Evolutionary conservation across 129 eudicot genomes (phyloP).

Genomic region (Heracleum sosnowskyi): DNA sequence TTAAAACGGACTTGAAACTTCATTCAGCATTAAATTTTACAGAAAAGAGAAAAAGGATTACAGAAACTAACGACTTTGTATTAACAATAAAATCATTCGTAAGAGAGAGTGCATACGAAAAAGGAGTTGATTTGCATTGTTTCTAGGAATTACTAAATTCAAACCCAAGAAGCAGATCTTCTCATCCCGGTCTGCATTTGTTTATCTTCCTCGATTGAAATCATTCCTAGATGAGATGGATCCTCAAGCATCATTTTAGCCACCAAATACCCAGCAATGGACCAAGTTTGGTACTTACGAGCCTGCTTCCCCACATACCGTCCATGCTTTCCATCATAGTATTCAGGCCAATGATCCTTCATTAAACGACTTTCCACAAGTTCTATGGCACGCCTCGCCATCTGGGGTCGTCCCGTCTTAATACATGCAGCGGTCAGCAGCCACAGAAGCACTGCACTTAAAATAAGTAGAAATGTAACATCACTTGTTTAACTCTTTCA

Average conservation of each 20-base stretch:
- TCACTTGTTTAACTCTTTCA: background rate
- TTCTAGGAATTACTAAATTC: background rate
- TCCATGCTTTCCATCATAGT: conserved; percentile 81
- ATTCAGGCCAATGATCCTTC: conserved; percentile 90
- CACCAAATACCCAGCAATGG: conserved; percentile 88
- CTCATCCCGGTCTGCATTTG: conserved; percentile 79
- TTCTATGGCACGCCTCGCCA: conserved; percentile 73
- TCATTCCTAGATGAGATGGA: conserved; percentile 94
- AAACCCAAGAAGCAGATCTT: conserved; percentile 86
- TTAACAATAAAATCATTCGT: background rate
- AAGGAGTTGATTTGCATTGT: background rate
- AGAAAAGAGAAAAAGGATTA: background rate
- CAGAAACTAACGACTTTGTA: conserved; percentile 1
- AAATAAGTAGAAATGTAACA: background rate
- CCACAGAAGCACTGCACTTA: conserved; percentile 69
- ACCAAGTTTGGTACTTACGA: conserved; percentile 92
- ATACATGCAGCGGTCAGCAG: conserved; percentile 84
- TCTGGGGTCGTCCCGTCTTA: conserved; percentile 86
- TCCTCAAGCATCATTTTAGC: conserved; percentile 97
- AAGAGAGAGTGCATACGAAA: background rate
- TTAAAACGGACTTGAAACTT: too few species aligned
- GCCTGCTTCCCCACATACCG: conserved; percentile 85
- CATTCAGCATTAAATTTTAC: background rate
- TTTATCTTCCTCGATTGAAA: conserved; percentile 87
- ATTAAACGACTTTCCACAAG: conserved; percentile 62